phyloP scores from a whole-genome alignment of 768 basidiomycete species.

The Panaeolus cyanescens region DNA sequence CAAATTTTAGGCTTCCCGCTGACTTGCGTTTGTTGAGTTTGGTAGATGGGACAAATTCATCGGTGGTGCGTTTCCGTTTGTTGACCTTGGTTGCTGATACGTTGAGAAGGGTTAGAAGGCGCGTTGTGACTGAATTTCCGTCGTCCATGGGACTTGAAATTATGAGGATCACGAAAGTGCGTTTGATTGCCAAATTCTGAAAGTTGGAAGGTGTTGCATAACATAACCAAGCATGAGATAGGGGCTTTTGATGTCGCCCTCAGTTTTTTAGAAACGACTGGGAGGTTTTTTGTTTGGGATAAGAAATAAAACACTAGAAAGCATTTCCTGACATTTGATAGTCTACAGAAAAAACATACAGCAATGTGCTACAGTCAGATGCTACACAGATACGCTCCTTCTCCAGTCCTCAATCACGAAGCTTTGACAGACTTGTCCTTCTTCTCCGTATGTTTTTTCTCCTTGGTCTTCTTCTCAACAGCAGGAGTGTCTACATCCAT shows the following conservation, averaged over 20 bases:
- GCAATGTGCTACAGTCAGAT: conserved; percentile 36
- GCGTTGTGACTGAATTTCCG: conserved; percentile 66
- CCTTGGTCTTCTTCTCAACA: conserved; percentile 19
- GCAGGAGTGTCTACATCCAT: conserved; percentile 4
- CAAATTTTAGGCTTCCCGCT: conserved; percentile 28
- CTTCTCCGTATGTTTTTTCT: conserved; percentile 17
- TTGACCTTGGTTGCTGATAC: conserved; percentile 78
- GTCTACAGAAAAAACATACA: no score
- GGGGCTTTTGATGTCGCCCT: conserved; percentile 25
- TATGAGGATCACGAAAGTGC: not conserved
- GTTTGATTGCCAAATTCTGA: conserved; percentile 1
- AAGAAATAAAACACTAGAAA: no score
- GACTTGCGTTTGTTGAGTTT: conserved; percentile 74
- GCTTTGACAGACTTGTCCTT: conserved; percentile 6
- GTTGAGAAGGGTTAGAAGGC: conserved; percentile 86
- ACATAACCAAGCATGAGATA: not conserved
- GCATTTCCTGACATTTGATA: no score
- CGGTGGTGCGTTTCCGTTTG: conserved; percentile 53
- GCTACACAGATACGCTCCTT: conserved; percentile 27
- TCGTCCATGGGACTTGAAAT: conserved; percentile 29
- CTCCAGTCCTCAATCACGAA: not conserved
- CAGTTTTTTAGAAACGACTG: no score
- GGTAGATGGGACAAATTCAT: conserved; percentile 44
- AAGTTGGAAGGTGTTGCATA: not conserved
- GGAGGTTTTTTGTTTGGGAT: no score